Base-by-base conservation (phyloP, 805 yeast genomes). In the Sugiyamaella qingdaonensis region DNA sequence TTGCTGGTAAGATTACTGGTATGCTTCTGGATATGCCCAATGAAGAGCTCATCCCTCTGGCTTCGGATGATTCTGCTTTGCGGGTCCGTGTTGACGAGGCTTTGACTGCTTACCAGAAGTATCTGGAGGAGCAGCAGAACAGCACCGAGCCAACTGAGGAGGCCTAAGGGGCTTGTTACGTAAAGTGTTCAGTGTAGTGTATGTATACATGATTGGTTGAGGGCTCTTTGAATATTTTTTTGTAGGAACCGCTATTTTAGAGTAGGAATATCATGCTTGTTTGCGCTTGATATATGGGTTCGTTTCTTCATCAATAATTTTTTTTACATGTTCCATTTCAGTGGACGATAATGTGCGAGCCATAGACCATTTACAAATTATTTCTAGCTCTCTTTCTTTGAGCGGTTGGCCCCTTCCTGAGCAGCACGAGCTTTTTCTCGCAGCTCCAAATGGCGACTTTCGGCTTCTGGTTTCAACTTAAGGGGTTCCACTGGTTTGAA, bases 1-100 rank as follows among this genome's bases (percentile, higher is more conserved):
- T 96, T 68, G 97, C 97, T 63, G 96, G 97, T 77, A 92, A 91
- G 79, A 88, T 94, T 72, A 94, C 99, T 62, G 97, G 98, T 78
- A 94, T 94, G 98, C 83, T 94, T 78, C 82, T 94, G 69, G 97
- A 91, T 71, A 84, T 92, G 83, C 95, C 90, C 69, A 88, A 87
- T 75, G 82, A 82, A 67, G 97, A 92, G 77, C 87, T 94, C 65
- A 76, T 91, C 68, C 86, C 86, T 58, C 79, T 92, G 72, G 82
- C 89, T 72, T 95, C 88, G 69, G 94, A 91, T 71, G 96, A 89
- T 61, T 90, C 83, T 65, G 81, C 86, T 64, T 88, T 94, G 78
- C 84, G 85, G 77, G 82, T 84, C 72, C 96, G 90, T 73, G 89
- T 92, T 70, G 86, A 85, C 66, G 98, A 92, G 74, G 99, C 99